Evolutionary conservation across 2,329 filamentous ascomycete species (phyloP), one percentile per base, ranked within the genome.

Genomic region (Fusarium caatingaense): DNA sequence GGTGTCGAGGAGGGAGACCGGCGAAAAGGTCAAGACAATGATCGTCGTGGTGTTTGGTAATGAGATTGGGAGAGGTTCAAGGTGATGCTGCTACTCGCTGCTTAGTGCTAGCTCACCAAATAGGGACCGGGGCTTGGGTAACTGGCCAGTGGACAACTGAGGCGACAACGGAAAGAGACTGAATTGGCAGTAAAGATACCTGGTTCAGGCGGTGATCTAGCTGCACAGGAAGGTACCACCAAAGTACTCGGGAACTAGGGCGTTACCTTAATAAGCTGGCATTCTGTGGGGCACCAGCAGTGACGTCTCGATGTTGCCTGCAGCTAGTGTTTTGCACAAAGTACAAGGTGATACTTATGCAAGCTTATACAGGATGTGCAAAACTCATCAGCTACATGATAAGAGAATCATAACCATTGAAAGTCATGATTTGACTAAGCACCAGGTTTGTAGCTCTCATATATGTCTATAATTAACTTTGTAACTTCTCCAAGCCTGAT

Each of bases 261-360:
- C 34, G 59, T 16, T 48, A 50, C 64, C 65, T 66, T 59, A 64
- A 54, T 70, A 70, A 70, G 69, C 69, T 46, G 58, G 45, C 30
- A 49, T 55, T 10, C 44, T 61, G 73, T 74, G 73, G 72, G 72
- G 64, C 68, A 42, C 10, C 37, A 64, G 51, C 56, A 77, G 77
- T 78, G 77, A 78, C 77, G 77, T 78, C 74, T 77, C 76, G 74
- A 78, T 78, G 77, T 75, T 78, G 77, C 76, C 76, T 77, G 74
- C 73, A 61, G 59, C 55, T 21, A 45, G 51, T 53, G 30, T 27
- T 20, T 56, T 63, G 54, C 67, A 70, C 54, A 60, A 70, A 50
- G 47, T 12, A 30, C 45, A 32, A 15, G 18, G 27, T 13, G 13
- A 50, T 16, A 16, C 11, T 60, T 70, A 34, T 71, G 68, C 68